Evolutionary conservation across 257 asterid genomes (phyloP).

Genomic region (Catharanthus roseus): DNA sequence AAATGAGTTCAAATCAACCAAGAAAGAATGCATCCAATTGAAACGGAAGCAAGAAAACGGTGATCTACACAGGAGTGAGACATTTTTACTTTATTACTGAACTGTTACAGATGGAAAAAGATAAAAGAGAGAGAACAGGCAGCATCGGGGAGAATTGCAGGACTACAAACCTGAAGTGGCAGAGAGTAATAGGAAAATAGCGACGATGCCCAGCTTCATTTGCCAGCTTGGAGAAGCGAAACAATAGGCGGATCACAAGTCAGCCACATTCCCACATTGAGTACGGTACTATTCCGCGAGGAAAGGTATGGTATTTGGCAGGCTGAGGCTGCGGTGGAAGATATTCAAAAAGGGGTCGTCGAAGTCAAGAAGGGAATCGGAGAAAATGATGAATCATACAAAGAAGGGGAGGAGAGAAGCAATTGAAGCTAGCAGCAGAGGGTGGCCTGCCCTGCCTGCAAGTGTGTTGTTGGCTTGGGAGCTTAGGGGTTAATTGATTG

Average conservation of each 20-base stretch:
- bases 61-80: neutral
- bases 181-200: neutral
- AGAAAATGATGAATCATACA: neutral
- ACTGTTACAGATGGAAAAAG: neutral
- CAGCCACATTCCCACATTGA: constrained; percentile 14
- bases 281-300: too few species aligned
- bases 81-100: too few species aligned
- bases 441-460: too few species aligned
- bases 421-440: too few species aligned
- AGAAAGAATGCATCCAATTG: neutral
- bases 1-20: neutral
- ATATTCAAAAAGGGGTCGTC: too few species aligned
- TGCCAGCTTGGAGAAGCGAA: neutral
- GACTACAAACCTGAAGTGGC: neutral
- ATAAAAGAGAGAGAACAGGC: too few species aligned
- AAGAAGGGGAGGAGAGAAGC: too few species aligned
- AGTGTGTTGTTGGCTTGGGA: too few species aligned
- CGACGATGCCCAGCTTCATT: constrained; percentile 18
- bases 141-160: neutral
- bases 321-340: neutral
- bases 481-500: constrained; percentile 7
- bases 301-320: neutral
- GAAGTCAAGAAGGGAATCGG: neutral
- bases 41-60: constrained; percentile 1
- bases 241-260: constrained; percentile 7